These are phyloP conservation scores for Nothomitra cinnamomea DNA, from an alignment of 2,329 filamentous ascomycete species.

Conservation along the genomic window DNA sequence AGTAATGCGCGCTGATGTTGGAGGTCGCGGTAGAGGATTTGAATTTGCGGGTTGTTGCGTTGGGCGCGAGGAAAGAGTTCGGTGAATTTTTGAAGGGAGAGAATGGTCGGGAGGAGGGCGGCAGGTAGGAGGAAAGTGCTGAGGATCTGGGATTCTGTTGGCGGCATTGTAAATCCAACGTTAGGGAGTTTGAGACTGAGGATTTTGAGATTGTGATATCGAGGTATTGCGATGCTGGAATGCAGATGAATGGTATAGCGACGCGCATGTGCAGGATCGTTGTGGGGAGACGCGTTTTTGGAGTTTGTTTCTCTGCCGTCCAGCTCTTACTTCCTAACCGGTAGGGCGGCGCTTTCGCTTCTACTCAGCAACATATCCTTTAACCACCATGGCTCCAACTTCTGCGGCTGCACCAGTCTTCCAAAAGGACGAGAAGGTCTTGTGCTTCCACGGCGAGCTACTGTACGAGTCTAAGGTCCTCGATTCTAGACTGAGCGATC, in stretches of 20 bases:
- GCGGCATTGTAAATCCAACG: constrained; percentile 39
- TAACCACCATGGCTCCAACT: not conserved
- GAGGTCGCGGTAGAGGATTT: constrained; percentile 60
- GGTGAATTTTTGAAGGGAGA: constrained; percentile 59
- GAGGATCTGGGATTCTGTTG: constrained; percentile 59
- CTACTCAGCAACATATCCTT: too few relatives aligned
- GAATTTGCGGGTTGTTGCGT: constrained; percentile 48
- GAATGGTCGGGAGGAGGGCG: constrained; percentile 53
- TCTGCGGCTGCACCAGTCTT: constrained; percentile 20
- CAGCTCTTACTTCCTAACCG: too few relatives aligned
- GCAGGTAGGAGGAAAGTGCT: constrained; percentile 63
- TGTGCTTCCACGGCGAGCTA: constrained; percentile 95
- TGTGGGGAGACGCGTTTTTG: too few relatives aligned
- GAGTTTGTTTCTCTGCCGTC: too few relatives aligned
- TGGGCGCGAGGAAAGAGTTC: constrained; percentile 55
- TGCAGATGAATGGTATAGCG: too few relatives aligned
- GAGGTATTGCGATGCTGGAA: not conserved
- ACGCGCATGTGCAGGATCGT: too few relatives aligned
- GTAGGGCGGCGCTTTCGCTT: too few relatives aligned
- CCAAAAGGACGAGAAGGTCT: constrained; percentile 69
- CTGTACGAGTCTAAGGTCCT: constrained; percentile 95
- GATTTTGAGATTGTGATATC: not conserved
- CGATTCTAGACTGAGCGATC: constrained; percentile 49
- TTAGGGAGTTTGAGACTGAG: not conserved
- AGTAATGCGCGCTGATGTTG: constrained; percentile 54